Percentiles rank a stretch among this genome's conserved stretches.
phyloP scores from a whole-genome alignment of 1,284 basidiomycete genomes.

The Puccinia sorghi region DNA sequence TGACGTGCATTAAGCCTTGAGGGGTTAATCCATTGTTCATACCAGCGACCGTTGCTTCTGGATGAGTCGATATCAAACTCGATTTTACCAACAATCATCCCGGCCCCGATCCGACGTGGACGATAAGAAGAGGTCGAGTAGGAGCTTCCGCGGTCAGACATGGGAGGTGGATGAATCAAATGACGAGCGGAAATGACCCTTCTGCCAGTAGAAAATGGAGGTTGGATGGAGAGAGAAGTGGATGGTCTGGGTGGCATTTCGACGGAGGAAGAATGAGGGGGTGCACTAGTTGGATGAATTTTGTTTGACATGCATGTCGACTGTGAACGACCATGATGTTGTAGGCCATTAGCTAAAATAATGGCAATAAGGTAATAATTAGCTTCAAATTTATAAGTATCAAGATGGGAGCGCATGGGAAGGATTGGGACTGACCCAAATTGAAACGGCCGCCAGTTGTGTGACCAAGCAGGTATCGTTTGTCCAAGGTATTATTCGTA shows the following conservation, averaged over 20 bases:
- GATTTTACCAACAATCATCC: conserved; percentile 72
- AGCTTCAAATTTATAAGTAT: background rate
- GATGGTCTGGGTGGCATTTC: background rate
- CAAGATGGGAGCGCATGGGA: too few species aligned
- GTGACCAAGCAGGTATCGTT: background rate
- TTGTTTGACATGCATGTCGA: conserved; percentile 7
- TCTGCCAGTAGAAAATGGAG: background rate
- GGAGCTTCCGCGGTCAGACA: conserved; percentile 6
- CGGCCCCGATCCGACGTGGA: conserved; percentile 19
- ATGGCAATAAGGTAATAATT: background rate
- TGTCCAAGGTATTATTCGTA: background rate
- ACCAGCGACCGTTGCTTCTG: conserved; percentile 69
- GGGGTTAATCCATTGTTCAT: conserved; percentile 68
- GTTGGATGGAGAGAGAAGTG: conserved; percentile 1
- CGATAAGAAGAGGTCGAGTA: conserved; percentile 7
- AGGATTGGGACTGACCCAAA: background rate
- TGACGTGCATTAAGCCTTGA: background rate
- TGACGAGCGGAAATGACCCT: background rate
- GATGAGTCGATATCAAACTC: conserved; percentile 79
- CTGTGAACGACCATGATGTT: background rate
- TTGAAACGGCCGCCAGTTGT: background rate
- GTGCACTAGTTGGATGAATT: background rate
- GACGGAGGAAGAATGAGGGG: background rate
- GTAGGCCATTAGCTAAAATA: background rate
- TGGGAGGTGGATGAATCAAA: background rate